Evolutionary conservation across 139 green algal species (phyloP).

Genomic region (Marvania coccoides): DNA sequence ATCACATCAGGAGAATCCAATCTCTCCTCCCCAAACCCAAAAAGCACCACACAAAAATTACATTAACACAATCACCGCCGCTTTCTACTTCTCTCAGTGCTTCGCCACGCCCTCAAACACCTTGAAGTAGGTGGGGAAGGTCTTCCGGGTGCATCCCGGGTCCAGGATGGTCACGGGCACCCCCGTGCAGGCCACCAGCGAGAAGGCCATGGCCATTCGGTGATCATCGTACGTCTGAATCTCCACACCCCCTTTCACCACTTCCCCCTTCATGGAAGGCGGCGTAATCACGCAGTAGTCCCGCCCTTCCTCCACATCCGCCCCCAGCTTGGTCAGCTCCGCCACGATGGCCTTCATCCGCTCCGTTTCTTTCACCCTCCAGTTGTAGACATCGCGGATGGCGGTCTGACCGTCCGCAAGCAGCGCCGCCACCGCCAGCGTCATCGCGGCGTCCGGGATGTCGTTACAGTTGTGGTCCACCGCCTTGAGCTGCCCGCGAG

Average conservation of each 20-base stretch:
- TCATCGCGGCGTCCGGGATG: slow-evolving; percentile 99
- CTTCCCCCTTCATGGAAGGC: slow-evolving; percentile 28
- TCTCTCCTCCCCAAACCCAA: not conserved
- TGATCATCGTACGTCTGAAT: slow-evolving; percentile 96
- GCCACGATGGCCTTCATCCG: slow-evolving; percentile 95
- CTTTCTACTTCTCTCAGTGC: slow-evolving; percentile 4
- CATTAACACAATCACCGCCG: no score
- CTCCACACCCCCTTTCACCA: slow-evolving; percentile 19
- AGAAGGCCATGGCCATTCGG: slow-evolving; percentile 95
- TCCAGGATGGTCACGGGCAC: slow-evolving; percentile 80
- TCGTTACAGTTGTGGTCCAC: slow-evolving; percentile 98
- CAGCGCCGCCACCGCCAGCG: slow-evolving; percentile 88
- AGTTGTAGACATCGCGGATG: slow-evolving; percentile 97
- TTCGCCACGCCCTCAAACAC: slow-evolving; percentile 64
- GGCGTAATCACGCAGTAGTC: slow-evolving; percentile 97
- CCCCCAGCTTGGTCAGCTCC: slow-evolving; percentile 87
- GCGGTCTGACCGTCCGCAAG: slow-evolving; percentile 84
- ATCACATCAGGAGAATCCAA: no score
- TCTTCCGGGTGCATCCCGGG: slow-evolving; percentile 87
- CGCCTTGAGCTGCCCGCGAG: slow-evolving; percentile 57
- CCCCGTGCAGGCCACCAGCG: slow-evolving; percentile 64
- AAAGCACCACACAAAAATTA: not conserved
- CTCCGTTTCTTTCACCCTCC: slow-evolving; percentile 99
- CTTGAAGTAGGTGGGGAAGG: slow-evolving; percentile 89
- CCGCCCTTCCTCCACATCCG: slow-evolving; percentile 74